Evolutionary conservation across 257 asterid genomes (phyloP), one percentile per base, ranked within the genome.

Genomic region (Solanum etuberosum): DNA sequence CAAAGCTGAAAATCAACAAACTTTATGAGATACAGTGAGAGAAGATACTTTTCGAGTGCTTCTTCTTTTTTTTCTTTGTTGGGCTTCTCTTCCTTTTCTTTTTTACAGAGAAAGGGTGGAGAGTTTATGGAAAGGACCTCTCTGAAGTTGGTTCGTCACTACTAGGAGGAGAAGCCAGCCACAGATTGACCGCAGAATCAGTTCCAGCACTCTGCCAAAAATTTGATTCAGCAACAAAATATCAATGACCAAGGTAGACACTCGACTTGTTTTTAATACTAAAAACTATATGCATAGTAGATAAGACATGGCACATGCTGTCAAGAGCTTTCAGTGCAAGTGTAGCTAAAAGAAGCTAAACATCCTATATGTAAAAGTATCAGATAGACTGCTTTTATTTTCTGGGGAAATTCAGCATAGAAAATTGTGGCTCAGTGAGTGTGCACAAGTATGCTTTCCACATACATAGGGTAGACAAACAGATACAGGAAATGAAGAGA

Each of bases 171-270:
- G 96, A 89, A 86, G 94, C 94, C 88, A 88, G 61, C 99, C 99
- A 97, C 88, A 97, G 89, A 92, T 94, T 96, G 89, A 97, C 98
- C 88, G 98, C 96, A 32, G 99, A 94, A 83, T 97, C 99, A 61
- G 99, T 97, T 90, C 99, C 99, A 91, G 97, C 95, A 92, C 99
- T 97, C 99, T 97, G 92, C 92, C 92, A 89, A 90, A 89, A 87
- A 72, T 86, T 59, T 71, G 86, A 87, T 82, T 71, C 72, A 89
- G 92, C 83, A 94, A 92, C 74, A 80, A 88, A 46, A 35, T 31
- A 85, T 77, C 83, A 80, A 48, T 48, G 88, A 76, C 87, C 74
- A 87, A 37, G 90, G 86, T 87, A 88, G 86, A 86, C 61, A 42
- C 14, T 7, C 72, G 5, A 14, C 80, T 63, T 83, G 67, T 43